Base-by-base conservation (phyloP, 2,329 filamentous ascomycete species). In the Sordariomycetes sp. region DNA sequence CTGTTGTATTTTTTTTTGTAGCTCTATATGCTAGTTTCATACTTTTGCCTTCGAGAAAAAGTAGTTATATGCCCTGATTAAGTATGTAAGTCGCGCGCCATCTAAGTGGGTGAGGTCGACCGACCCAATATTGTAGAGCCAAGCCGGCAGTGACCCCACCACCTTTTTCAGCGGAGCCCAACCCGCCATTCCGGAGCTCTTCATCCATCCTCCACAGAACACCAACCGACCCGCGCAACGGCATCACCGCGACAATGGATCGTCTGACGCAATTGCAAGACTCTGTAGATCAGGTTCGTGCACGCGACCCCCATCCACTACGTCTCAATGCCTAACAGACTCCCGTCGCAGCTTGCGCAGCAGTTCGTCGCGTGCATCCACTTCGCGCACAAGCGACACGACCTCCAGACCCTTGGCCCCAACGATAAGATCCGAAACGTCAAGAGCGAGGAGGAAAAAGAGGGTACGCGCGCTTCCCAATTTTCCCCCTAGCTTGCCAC, bases 241-340 rank as follows among this genome's bases (percentile, higher is more conserved):
- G 8, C 45, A 50, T 13, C 52, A 12, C n/a, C 61, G 70, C 61
- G 7, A 90, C 90, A 84, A 79, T 80, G 32, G 89, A 95, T 67
- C 78, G 86, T 61, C 77, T 95, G 59, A 92, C 89, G 1, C 89
- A 94, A 69, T 76, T 94, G 59, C 89, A 95, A 71, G 88, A 94
- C 73, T 85, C 87, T 69, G 81, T 92, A 60, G 89, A 94, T 66
- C 84, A 90, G 78, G 88, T 89, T 73, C 36, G 70, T 12, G 20
- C 34, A 15, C 17, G 28, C 24, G 10, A 24, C 7, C 34, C 1
- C n/a, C 20, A 10, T 12, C 22, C 7, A 22, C 12, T 28, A 34
- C 10, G 8, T 10, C 2, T 35, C 22, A 20, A 45, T 25, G 10
- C 12, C 54, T 56, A 28, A 56, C 54, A 15, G 22, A 6, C 39